Conservation (phyloP, 495 filamentous ascomycete species). For the Acidiella bohemica region DNA sequence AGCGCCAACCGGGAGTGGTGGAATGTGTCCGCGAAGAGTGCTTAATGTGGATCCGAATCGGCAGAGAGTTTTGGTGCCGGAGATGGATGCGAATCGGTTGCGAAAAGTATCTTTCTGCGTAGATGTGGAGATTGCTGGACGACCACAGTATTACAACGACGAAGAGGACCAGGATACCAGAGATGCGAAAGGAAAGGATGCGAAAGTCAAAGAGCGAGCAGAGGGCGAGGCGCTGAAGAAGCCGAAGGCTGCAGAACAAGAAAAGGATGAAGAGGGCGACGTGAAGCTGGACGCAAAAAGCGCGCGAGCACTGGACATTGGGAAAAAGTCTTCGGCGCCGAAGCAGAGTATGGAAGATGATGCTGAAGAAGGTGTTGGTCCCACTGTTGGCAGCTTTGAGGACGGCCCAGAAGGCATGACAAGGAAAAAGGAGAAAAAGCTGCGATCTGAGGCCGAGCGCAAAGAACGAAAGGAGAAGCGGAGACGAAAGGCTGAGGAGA, state of each 20-base stretch:
- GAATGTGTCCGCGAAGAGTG: slow-evolving; percentile 55
- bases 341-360: slow-evolving; percentile 12
- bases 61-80: slow-evolving; percentile 63
- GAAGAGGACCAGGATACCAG: slow-evolving; percentile 27
- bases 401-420: slow-evolving; percentile 30
- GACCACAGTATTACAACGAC: slow-evolving; percentile 42
- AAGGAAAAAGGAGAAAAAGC: slow-evolving; percentile 81
- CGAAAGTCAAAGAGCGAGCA: slow-evolving; percentile 52
- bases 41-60: slow-evolving; percentile 75
- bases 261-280: slow-evolving; percentile 39
- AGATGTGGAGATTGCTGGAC: slow-evolving; percentile 88
- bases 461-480: slow-evolving; percentile 78
- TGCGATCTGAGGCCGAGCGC: slow-evolving; percentile 73
- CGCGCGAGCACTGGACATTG: background rate
- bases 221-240: slow-evolving; percentile 57
- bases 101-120: slow-evolving; percentile 87
- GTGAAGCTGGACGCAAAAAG: slow-evolving; percentile 30
- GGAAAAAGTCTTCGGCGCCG: background rate
- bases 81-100: slow-evolving; percentile 67
- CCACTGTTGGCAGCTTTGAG: slow-evolving; percentile 6
- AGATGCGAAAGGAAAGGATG: slow-evolving; percentile 46
- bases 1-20: slow-evolving; percentile 32
- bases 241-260: slow-evolving; percentile 40
- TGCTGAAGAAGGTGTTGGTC: background rate
- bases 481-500: slow-evolving; percentile 63